Conservation (phyloP, 805 yeast species). For the Starmerella stellata region DNA sequence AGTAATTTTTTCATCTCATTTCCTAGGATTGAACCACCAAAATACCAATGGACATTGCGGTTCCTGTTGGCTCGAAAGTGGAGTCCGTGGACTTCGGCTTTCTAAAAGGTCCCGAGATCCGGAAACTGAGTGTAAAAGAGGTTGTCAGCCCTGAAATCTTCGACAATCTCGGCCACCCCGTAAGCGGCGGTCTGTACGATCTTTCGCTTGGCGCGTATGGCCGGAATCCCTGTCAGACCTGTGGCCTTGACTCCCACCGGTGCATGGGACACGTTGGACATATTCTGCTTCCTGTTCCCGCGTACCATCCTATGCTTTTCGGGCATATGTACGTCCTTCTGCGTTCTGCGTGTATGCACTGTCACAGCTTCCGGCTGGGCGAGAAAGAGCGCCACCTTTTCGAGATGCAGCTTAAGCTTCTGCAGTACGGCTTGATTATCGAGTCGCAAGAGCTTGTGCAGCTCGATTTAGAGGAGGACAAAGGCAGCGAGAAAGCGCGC, state of each 20-base stretch:
- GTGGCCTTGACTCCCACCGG: slow-evolving; percentile 83
- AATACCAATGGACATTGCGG: slow-evolving; percentile 73
- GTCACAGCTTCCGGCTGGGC: slow-evolving; percentile 67
- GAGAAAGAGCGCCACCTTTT: slow-evolving; percentile 52
- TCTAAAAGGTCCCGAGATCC: slow-evolving; percentile 61
- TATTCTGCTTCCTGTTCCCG: slow-evolving; percentile 88
- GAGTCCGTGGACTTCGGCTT: slow-evolving; percentile 82
- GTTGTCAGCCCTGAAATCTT: slow-evolving; percentile 90
- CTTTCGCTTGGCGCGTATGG: slow-evolving; percentile 88
- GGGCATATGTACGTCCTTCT: slow-evolving; percentile 71
- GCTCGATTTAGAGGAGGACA: slow-evolving; percentile 27
- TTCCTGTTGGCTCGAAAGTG: slow-evolving; percentile 91
- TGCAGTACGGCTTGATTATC: slow-evolving; percentile 74
- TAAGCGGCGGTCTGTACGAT: slow-evolving; percentile 84
- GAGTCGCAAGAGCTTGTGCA: slow-evolving; percentile 62
- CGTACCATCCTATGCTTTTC: slow-evolving; percentile 87
- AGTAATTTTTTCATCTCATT: slow-evolving; percentile 2
- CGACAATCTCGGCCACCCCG: slow-evolving; percentile 91
- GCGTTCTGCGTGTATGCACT: slow-evolving; percentile 72
- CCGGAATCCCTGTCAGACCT: slow-evolving; percentile 75
- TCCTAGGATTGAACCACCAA: too few species aligned
- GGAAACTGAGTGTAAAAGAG: slow-evolving; percentile 81
- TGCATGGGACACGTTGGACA: slow-evolving; percentile 99
- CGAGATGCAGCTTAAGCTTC: slow-evolving; percentile 57
- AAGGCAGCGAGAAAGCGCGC: slow-evolving; percentile 23